Base-by-base conservation (phyloP, 306 rosid species). In the Prosopis cineraria region DNA sequence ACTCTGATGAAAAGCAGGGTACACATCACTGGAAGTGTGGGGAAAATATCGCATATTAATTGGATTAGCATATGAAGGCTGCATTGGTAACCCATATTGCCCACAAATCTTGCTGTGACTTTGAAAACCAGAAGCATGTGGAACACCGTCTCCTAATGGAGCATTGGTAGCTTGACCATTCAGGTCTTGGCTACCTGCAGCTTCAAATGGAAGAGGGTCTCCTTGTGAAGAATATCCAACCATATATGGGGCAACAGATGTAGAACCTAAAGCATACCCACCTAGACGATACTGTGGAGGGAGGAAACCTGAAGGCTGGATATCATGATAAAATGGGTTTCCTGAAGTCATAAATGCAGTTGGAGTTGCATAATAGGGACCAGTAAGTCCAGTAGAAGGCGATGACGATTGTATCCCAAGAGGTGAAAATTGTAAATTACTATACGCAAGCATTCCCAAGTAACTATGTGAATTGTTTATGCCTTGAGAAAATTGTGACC, bases 141-240 rank as follows among this genome's bases (percentile, higher is more conserved):
- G 81, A 80, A 78, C 44, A 39, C 88, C 76, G 31, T 84, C 88
- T 34, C 44, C 16, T 16, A 79, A 71, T 73, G 82, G 73, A 83
- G 79, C 73, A 78, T 83, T 77, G 76, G 78, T 64, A 75, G 84
- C 77, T 70, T 73, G 88, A 84, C 84, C 75, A 73, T 62, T 85
- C 40, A 81, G 76, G 70, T 78, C 84, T 56, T 78, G 72, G 68
- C 85, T 81, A 47, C 79, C 81, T 48, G 85, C 70, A 48, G 81
- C 81, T 65, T 88, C 89, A 72, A 77, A 81, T 43, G 86, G 87
- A 43, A 78, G 70, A 66, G 93, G 63, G 37, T 80, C 80, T 59
- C 87, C 88, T 30, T 80, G 91, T 31, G 87, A 72, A 78, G 84
- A 65, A 70, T 87, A 90, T 39, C 87, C 89, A 74, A 87, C 68